These are phyloP conservation scores for Fonsecaea pedrosoi DNA, from an alignment of 2,329 filamentous ascomycete genomes.

Conservation along the genomic window DNA sequence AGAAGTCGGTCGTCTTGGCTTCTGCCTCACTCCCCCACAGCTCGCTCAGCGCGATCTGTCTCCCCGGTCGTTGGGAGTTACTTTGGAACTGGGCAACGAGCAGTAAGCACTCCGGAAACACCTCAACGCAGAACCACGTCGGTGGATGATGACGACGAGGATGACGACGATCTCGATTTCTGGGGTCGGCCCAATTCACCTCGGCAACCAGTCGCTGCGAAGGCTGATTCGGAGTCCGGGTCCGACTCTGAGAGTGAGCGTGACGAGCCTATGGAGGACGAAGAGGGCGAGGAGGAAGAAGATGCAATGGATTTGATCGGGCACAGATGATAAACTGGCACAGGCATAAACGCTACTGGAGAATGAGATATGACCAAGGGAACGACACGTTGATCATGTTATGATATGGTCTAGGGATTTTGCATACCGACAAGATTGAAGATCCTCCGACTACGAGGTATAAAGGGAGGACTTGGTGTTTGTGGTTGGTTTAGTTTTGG, in stretches of 20 bases:
- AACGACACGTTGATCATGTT: not conserved
- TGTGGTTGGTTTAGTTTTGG: not conserved
- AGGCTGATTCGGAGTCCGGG: conserved; percentile 41
- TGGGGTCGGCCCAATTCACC: conserved; percentile 59
- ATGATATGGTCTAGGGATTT: conserved; percentile 11
- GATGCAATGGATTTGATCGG: conserved; percentile 60
- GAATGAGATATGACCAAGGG: conserved; percentile 13
- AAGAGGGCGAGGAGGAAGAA: conserved; percentile 53
- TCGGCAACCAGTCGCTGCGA: conserved; percentile 38
- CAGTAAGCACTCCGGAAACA: conserved; percentile 34
- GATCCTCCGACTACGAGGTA: not conserved
- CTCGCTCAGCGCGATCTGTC: conserved; percentile 47
- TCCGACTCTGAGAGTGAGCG: conserved; percentile 47
- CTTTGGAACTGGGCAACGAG: conserved; percentile 50
- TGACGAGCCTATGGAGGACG: conserved; percentile 58
- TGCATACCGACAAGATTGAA: not conserved
- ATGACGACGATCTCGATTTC: conserved; percentile 65
- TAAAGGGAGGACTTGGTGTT: not conserved
- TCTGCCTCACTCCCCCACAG: conserved; percentile 43
- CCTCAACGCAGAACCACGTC: conserved; percentile 20
- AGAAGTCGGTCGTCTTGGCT: conserved; percentile 42
- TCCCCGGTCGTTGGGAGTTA: conserved; percentile 55
- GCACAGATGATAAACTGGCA: conserved; percentile 51
- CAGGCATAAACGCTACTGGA: not conserved
- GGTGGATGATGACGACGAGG: conserved; percentile 59